Evolutionary conservation across 768 basidiomycete genomes (phyloP), one percentile per base, ranked within the genome.

Genomic region (Pleurotus tuber-regium): DNA sequence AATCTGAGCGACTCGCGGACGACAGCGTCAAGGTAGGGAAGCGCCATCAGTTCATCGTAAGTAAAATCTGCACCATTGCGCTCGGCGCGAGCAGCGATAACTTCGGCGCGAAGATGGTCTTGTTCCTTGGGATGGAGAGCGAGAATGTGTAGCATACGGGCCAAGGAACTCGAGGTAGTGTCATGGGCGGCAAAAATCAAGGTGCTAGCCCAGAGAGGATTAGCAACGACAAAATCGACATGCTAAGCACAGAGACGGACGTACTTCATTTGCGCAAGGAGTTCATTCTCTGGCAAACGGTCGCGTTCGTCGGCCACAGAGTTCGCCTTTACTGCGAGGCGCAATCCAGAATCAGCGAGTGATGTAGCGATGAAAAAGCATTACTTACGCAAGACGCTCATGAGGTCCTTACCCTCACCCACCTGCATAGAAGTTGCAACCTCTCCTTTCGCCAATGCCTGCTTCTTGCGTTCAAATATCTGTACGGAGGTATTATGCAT

Each of bases 371-470:
- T 6, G 38, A 11, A 24, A 11, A 14, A 55, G 21, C 14, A 30
- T 28, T 9, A 59, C 74, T 36, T 55, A 80, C 77, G 61, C 25
- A 79, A 57, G 36, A 77, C 66, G 50, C 72, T 77, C 54, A 78
- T 65, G 18, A 80, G 68, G 56, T 78, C 77, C 39, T 72, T 73
- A 9, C 70, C 72, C 52, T 65, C 64, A 8, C 67, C 69, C 35
- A 70, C 63, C 50, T 70, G 66, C 11, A 53, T 56, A 12, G 54
- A 50, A 2, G 70, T 59, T 2, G 60, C 67, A 30, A 68, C 65
- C 26, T 73, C 71, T 4, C 69, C 71, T 19, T 61, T 59, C 9
- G 52, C 54, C 2, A 76, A 36, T 2, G 70, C 65, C 28, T 53
- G 58, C 52, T 68, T 71, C 60, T 76, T 77, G 18, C 60, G 54